Evolutionary conservation across 2,329 filamentous ascomycete genomes (phyloP), one percentile per base, ranked within the genome.

Genomic region (Ustulina deusta): DNA sequence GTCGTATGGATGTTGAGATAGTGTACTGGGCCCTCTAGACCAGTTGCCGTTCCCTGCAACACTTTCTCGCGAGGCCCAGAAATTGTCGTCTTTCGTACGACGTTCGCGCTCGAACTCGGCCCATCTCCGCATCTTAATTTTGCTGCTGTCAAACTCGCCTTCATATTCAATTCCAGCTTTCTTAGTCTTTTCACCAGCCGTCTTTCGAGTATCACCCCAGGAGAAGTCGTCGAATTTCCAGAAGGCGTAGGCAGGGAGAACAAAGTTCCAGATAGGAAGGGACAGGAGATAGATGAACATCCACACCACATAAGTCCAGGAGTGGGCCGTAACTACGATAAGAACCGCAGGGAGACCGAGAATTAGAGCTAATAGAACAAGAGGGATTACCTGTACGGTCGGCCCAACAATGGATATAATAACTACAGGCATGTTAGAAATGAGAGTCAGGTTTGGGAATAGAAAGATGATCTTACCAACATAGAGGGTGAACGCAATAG

Each of bases 161-260:
- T 97, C 93, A 71, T 91, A 91, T 76, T 95, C 94, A 70, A 94
- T 90, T 36, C 93, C 93, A 2, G 87, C 92, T 82, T 95, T 96
- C 84, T 95, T 94, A 15, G 89, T 91, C 83, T 92, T 93, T 77
- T 97, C 95, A 32, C 94, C 94, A 0, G 91, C 93, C 46, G 95
- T 97, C 88, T 98, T 97, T 69, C 96, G 90, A 63, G 96, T 99
- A 71, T 99, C 97, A 76, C 96, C 96, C 96, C 96, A 99, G 65
- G 93, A 97, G 85, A 99, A 99, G 83, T 99, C 96, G 79, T 99
- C 96, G 79, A 99, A 99, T 83, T 99, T 98, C 96, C 96, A 99
- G 85, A 95, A 99, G 2, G 96, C 92, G 78, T 99, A 99, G 7
- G 89, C 89, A 0, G 96, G 96, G 9, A 99, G 89, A 42, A 99